Evolutionary conservation across 306 rosid genomes (phyloP).

Genomic region (Prinsepia uniflora): DNA sequence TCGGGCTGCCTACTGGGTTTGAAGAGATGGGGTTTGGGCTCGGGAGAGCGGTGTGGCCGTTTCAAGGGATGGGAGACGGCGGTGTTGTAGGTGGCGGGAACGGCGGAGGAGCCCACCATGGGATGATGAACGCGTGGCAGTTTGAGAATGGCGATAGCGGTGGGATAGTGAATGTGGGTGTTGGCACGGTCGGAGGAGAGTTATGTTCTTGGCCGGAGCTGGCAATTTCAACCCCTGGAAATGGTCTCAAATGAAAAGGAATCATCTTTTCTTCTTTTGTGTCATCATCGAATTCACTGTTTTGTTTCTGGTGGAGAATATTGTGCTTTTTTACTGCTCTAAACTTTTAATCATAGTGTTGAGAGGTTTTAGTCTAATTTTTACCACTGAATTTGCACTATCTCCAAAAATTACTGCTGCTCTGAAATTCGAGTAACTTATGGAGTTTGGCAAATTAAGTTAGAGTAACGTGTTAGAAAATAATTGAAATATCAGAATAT

Average conservation of each 20-base stretch:
- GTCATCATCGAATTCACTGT: not conserved
- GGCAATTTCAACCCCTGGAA: conserved; percentile 82
- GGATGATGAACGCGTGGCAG: conserved; percentile 64
- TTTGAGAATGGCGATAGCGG: conserved; percentile 52
- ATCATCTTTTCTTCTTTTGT: not conserved
- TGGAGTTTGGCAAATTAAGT: too few relatives aligned
- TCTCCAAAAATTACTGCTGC: not conserved
- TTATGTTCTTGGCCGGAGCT: conserved; percentile 89
- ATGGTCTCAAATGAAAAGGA: conserved; percentile 57
- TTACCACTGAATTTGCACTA: not conserved
- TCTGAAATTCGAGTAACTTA: not conserved
- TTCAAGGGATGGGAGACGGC: conserved; percentile 54
- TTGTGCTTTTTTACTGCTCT: not conserved
- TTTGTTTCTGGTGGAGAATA: conserved; percentile 15
- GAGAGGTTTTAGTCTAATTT: not conserved
- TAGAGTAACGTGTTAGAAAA: too few relatives aligned
- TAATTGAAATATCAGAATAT: too few relatives aligned
- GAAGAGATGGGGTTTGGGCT: conserved; percentile 68
- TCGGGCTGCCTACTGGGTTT: conserved; percentile 61
- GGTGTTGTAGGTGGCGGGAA: conserved; percentile 20
- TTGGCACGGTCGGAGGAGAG: conserved; percentile 39
- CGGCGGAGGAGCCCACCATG: conserved; percentile 24
- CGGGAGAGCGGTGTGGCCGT: conserved; percentile 63
- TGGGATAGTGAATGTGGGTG: conserved; percentile 37
- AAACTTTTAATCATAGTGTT: not conserved